phyloP scores from a whole-genome alignment of 2,329 filamentous ascomycete species.

The Monascus ruber region DNA sequence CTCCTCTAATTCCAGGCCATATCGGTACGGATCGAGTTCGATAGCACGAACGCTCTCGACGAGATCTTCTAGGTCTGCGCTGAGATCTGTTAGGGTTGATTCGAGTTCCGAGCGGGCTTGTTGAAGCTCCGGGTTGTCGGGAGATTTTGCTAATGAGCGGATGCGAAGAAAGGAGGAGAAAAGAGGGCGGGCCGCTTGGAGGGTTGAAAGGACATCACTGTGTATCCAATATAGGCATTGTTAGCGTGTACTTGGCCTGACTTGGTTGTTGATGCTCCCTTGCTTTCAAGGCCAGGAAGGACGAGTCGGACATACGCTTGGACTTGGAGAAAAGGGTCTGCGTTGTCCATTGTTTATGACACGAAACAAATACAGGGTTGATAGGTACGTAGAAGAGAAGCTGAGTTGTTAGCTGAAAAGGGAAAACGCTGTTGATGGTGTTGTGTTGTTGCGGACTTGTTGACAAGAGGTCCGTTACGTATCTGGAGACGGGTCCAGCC shows the following conservation, averaged over 20 bases:
- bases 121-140: constrained; percentile 57
- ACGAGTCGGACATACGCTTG: constrained; percentile 27
- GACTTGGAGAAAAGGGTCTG: constrained; percentile 39
- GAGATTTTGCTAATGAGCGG: constrained; percentile 64
- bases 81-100: constrained; percentile 61
- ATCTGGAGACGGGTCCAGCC: too few relatives aligned
- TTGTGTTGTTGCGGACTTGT: too few relatives aligned
- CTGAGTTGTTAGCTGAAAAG: too few relatives aligned
- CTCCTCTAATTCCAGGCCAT: constrained; percentile 73
- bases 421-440: too few relatives aligned
- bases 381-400: too few relatives aligned
- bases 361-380: background rate
- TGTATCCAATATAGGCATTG: constrained; percentile 1
- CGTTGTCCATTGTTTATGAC: constrained; percentile 19
- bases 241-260: constrained; percentile 1
- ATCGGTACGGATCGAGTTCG: constrained; percentile 76
- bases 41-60: constrained; percentile 76
- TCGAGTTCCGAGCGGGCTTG: constrained; percentile 64
- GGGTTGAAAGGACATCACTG: constrained; percentile 79
- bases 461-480: too few relatives aligned
- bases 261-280: background rate
- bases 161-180: constrained; percentile 95
- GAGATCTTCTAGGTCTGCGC: constrained; percentile 79
- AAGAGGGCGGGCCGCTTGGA: constrained; percentile 69
- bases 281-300: too few relatives aligned